Percentiles rank a stretch among this genome's conserved stretches.
These are phyloP conservation scores for Phtheirospermum japonicum DNA, from an alignment of 257 asterid genomes.

Conservation along the genomic window DNA sequence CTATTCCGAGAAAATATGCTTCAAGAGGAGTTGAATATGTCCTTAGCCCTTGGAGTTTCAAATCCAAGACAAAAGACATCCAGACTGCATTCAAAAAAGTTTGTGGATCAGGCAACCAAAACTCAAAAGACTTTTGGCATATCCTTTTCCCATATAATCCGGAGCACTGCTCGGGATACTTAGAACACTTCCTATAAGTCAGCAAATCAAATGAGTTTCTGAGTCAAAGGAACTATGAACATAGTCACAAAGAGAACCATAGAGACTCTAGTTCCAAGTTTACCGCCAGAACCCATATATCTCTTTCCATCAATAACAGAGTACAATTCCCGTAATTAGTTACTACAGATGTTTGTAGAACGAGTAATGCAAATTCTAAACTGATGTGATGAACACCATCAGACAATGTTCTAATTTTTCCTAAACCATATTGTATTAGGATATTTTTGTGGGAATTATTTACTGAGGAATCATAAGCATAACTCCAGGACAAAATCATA, in stretches of 20 bases:
- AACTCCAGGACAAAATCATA: not conserved
- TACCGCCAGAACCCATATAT: conserved; percentile 1
- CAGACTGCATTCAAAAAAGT: not conserved
- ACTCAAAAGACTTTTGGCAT: not conserved
- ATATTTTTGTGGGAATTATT: not conserved
- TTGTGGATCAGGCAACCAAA: conserved; percentile 2
- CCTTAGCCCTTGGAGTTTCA: conserved; percentile 6
- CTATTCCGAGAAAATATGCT: not conserved
- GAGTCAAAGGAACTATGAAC: conserved; percentile 8
- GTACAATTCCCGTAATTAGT: not conserved
- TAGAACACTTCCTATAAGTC: conserved; percentile 9
- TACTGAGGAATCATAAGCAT: conserved; percentile 7
- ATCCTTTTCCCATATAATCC: not conserved
- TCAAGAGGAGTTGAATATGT: not conserved
- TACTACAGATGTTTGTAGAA: not conserved
- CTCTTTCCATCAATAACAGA: not conserved
- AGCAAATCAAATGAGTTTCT: not conserved
- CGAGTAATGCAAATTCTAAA: not conserved
- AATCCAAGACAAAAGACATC: not conserved
- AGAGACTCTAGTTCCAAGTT: conserved; percentile 4
- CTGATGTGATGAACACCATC: conserved; percentile 7
- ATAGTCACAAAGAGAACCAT: not conserved
- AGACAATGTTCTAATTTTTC: conserved; percentile 9
- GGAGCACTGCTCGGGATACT: not conserved
- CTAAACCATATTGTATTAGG: conserved; percentile 6